Evolutionary conservation across 257 asterid species (phyloP).

Genomic region (Striga asiatica): DNA sequence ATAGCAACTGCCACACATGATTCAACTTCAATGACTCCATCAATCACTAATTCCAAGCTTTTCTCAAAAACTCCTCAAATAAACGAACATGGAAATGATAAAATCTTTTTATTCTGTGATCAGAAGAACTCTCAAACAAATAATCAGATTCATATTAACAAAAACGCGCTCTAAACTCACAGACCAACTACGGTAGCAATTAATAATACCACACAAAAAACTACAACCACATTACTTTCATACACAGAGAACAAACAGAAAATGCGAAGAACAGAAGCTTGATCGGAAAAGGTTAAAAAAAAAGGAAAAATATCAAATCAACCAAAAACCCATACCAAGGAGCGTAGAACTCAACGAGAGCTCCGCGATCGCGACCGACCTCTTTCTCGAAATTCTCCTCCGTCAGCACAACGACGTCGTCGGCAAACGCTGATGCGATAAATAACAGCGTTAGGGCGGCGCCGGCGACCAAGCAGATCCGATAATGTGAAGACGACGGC

Average conservation of each 20-base stretch:
- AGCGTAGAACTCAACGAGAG: constrained; percentile 88
- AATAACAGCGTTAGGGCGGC: constrained; percentile 31
- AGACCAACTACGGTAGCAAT: too few relatives aligned
- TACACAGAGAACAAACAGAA: too few relatives aligned
- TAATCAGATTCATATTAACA: constrained; percentile 15
- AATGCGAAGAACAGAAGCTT: too few relatives aligned
- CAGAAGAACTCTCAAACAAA: too few relatives aligned
- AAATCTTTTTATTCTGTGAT: too few relatives aligned
- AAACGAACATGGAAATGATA: not conserved
- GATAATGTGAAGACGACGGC: constrained; percentile 43
- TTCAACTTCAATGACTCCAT: too few relatives aligned
- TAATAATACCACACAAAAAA: too few relatives aligned
- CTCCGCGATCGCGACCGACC: constrained; percentile 84
- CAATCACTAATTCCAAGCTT: too few relatives aligned
- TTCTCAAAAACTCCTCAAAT: too few relatives aligned
- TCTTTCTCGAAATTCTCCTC: constrained; percentile 78
- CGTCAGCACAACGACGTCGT: constrained; percentile 70
- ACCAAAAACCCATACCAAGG: constrained; percentile 46
- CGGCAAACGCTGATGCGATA: constrained; percentile 41
- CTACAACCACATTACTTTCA: too few relatives aligned
- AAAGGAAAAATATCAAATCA: not conserved
- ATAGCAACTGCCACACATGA: too few relatives aligned
- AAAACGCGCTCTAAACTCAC: not conserved
- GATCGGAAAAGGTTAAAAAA: too few relatives aligned
- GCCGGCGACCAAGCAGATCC: constrained; percentile 36